Conservation (phyloP, 2,329 filamentous ascomycete genomes). For the Blastomyces gilchristii region DNA sequence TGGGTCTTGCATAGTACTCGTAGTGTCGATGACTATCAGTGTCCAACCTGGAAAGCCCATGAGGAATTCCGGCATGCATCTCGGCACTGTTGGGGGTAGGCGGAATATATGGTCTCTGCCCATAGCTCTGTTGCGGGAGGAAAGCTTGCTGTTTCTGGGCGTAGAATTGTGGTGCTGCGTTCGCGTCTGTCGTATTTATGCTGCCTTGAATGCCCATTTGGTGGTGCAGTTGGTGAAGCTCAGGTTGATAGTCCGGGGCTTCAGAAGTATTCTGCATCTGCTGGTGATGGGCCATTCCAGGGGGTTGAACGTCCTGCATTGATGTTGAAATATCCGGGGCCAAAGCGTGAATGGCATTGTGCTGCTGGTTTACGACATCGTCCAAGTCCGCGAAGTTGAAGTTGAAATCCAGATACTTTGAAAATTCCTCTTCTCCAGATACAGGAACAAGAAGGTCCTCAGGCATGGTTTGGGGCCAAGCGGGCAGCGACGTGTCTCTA, state of each 20-base stretch:
- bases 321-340: conserved; percentile 14
- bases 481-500: conserved; percentile 27
- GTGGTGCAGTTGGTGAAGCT: conserved; percentile 9
- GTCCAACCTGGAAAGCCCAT: conserved; percentile 33
- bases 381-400: conserved; percentile 37
- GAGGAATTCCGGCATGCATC: conserved; percentile 35
- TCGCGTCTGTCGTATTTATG: conserved; percentile 8
- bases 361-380: conserved; percentile 28
- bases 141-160: conserved; percentile 21
- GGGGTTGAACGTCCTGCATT: conserved; percentile 12
- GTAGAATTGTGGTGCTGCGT: conserved; percentile 15
- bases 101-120: conserved; percentile 28
- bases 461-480: conserved; percentile 33
- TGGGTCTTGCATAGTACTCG: conserved; percentile 34
- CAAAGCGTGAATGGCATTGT: conserved; percentile 27
- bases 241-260: conserved; percentile 8
- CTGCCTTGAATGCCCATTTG: conserved; percentile 12
- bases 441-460: conserved; percentile 32
- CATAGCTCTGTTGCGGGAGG: conserved; percentile 12
- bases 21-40: conserved; percentile 33
- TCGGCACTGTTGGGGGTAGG: conserved; percentile 42
- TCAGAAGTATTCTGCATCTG: conserved; percentile 10
- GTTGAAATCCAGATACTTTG: conserved; percentile 41
- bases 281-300: conserved; percentile 10
- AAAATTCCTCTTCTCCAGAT: conserved; percentile 40